phyloP scores from a whole-genome alignment of 768 basidiomycete species.

The Pleurotus pulmonarius region DNA sequence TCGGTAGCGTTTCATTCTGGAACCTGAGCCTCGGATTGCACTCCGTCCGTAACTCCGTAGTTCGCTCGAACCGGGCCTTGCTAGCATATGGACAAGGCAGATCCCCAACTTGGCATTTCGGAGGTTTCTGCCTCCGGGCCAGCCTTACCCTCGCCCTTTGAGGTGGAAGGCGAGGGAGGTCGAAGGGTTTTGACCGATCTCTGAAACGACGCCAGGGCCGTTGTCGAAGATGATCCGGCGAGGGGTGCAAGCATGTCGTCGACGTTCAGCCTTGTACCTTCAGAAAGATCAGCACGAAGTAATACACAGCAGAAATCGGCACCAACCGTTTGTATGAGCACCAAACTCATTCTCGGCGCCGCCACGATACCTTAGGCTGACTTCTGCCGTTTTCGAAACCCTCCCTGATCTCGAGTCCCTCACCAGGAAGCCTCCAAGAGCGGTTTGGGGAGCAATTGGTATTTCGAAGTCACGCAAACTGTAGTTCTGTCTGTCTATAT shows the following conservation, averaged over 20 bases:
- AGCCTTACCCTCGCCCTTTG: constrained; percentile 38
- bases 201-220: constrained; percentile 54
- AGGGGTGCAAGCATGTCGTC: constrained; percentile 78
- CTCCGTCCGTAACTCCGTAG: constrained; percentile 80
- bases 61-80: constrained; percentile 86
- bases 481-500: no score
- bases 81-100: constrained; percentile 94
- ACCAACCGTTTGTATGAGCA: constrained; percentile 44
- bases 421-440: no score
- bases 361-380: constrained; percentile 32
- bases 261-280: constrained; percentile 58
- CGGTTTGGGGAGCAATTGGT: no score
- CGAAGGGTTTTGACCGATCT: constrained; percentile 62
- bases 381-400: constrained; percentile 48
- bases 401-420: constrained; percentile 54
- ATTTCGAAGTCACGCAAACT: no score
- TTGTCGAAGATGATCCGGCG: constrained; percentile 49
- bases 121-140: no score
- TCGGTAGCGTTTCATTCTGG: constrained; percentile 80
- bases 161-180: constrained; percentile 38
- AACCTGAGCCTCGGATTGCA: constrained; percentile 91
- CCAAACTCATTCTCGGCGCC: constrained; percentile 81
- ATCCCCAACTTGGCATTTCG: constrained; percentile 86
- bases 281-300: not conserved
- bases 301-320: not conserved